Conservation (phyloP, 345 rosid species). For the Barbarea vulgaris region DNA sequence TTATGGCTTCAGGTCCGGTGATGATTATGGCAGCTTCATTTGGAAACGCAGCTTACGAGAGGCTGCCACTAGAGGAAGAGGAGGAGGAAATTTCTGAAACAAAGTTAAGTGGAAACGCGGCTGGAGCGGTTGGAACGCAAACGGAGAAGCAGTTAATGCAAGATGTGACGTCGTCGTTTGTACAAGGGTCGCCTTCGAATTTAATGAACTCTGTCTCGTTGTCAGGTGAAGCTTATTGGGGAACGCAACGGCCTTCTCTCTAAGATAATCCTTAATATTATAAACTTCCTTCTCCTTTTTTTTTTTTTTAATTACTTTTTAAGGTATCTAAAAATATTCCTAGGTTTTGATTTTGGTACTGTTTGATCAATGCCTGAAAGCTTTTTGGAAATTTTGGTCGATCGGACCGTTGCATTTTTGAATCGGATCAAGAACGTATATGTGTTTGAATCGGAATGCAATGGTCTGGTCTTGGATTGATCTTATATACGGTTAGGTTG, state of each 20-base stretch:
- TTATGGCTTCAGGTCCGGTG: conserved; percentile 74
- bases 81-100: conserved; percentile 44
- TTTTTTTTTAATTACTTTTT: neutral
- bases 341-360: neutral
- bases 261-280: conserved; percentile 16
- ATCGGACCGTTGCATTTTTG: neutral
- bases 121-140: conserved; percentile 34
- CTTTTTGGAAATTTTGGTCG: neutral
- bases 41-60: conserved; percentile 89
- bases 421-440: neutral
- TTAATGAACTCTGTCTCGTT: conserved; percentile 64
- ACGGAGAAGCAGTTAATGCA: conserved; percentile 61
- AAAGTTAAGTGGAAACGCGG: conserved; percentile 35
- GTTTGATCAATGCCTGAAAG: neutral
- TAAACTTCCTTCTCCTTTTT: neutral
- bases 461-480: neutral
- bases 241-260: conserved; percentile 56
- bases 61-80: conserved; percentile 67
- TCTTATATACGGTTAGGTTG: neutral
- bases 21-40: conserved; percentile 93
- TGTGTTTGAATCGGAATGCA: neutral
- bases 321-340: neutral
- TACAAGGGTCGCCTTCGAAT: conserved; percentile 66
- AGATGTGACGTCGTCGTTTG: conserved; percentile 51
- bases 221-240: conserved; percentile 67